Evolutionary conservation across 108 stramenopile genomes (phyloP), one percentile per base, ranked within the genome.

Genomic region (Nitzschia sp.): DNA sequence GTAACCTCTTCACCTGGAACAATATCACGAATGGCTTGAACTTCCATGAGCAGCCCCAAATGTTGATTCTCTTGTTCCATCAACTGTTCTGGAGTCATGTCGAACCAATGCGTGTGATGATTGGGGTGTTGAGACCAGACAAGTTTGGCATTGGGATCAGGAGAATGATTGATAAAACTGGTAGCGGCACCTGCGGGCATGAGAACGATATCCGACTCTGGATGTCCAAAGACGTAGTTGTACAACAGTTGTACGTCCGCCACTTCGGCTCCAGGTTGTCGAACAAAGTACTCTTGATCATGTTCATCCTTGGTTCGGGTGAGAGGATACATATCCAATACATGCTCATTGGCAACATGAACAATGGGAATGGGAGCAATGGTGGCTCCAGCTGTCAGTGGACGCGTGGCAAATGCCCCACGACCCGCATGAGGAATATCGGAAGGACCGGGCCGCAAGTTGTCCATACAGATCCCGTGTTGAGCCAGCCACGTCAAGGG

Each of bases 401-500:
- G 62, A 40, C 92, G 75, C 10, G 76, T 76, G 0, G 92, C 88
- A 78, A 94, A 88, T 6, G 92, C 92, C 3, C 92, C 92, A 37
- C 85, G 75, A 10, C 89, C 92, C 10, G 92, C 92, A 65, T 90
- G 67, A 0, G 87, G 86, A 43, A 94, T 90, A 6, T 69, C 87
- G 7, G 85, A 86, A n/a, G 75, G 70, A 17, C 82, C 82, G 7
- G 86, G 81, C 24, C 73, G 69, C 53, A 94, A 86, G 41, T 85
- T 89, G 46, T 94, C 92, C 62, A 86, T 80, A 55, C 92, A 94
- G n/a, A 77, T 75, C 15, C 92, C 92, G 43, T 89, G 55, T 53
- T 85, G 52, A 59, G 85, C 69, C 24, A 93, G 53, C 76, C 87
- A 90, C 40, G 83, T 83, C 46, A 81, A 21, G 41, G 75, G 38